A percentile compares a stretch with the other conserved stretches of the same genome.
Conservation (phyloP, 2,329 filamentous ascomycete species). For the Trichoderma pleuroti region DNA sequence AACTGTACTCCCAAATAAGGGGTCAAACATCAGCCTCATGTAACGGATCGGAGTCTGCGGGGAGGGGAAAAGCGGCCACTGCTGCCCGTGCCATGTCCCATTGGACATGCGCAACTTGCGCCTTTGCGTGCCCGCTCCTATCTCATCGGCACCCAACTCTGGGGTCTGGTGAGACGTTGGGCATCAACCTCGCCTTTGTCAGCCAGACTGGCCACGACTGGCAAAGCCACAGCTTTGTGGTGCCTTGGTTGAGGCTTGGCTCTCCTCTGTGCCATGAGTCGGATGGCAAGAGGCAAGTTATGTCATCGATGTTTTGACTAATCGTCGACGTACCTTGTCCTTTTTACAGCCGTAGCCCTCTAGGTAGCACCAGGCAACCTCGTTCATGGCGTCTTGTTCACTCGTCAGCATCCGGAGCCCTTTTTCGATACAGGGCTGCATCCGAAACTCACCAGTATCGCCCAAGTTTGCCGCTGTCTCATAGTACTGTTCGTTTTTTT, state of each 20-base stretch:
- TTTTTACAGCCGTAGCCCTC: slow-evolving; percentile 98
- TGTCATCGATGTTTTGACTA: not conserved
- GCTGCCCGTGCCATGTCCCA: not conserved
- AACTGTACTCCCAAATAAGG: slow-evolving; percentile 49
- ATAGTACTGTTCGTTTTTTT: slow-evolving; percentile 65
- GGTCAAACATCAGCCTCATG: slow-evolving; percentile 47
- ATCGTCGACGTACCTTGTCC: slow-evolving; percentile 75
- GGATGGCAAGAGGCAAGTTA: not conserved
- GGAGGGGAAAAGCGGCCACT: not conserved
- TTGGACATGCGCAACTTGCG: slow-evolving; percentile 15
- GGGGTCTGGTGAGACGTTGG: slow-evolving; percentile 23
- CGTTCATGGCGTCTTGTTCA: slow-evolving; percentile 84
- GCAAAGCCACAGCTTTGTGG: slow-evolving; percentile 20
- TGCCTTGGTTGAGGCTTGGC: slow-evolving; percentile 2
- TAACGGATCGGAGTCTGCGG: slow-evolving; percentile 27
- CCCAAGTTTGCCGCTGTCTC: slow-evolving; percentile 96
- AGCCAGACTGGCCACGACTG: not conserved
- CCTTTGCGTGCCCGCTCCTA: not conserved
- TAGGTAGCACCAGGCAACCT: slow-evolving; percentile 91
- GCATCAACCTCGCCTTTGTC: slow-evolving; percentile 20
- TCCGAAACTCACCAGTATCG: slow-evolving; percentile 62
- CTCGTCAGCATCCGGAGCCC: not conserved
- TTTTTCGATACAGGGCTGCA: not conserved
- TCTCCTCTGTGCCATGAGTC: not conserved
- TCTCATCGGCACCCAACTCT: slow-evolving; percentile 42